Percentiles rank a stretch among this genome's conserved stretches.
These are phyloP conservation scores for Plantago lanceolata DNA, from an alignment of 305 asterid species.

Conservation along the genomic window DNA sequence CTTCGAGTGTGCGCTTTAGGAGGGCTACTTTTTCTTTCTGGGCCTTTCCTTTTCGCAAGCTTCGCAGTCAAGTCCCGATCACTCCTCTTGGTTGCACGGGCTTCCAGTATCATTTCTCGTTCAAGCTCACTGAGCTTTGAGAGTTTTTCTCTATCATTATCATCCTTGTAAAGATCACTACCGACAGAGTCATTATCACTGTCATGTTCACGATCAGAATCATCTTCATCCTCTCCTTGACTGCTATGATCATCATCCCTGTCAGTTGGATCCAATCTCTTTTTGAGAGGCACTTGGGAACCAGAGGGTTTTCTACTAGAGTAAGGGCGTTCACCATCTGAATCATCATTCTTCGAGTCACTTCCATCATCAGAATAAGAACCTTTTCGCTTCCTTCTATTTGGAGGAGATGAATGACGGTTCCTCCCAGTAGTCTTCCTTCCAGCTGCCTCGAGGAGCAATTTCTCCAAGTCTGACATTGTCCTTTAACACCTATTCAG, in stretches of 20 bases:
- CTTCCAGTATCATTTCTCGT: slow-evolving; percentile 78
- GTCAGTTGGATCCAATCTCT: slow-evolving; percentile 71
- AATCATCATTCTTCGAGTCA: slow-evolving; percentile 74
- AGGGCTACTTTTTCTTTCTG: slow-evolving; percentile 62
- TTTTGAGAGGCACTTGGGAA: slow-evolving; percentile 84
- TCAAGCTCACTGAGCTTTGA: slow-evolving; percentile 81
- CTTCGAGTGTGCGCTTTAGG: slow-evolving; percentile 63
- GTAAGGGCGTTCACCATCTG: slow-evolving; percentile 73
- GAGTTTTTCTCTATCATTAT: slow-evolving; percentile 80
- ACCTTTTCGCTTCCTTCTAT: slow-evolving; percentile 50
- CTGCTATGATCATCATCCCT: slow-evolving; percentile 70
- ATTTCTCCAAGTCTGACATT: slow-evolving; percentile 79
- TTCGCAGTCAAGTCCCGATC: slow-evolving; percentile 76
- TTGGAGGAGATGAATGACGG: slow-evolving; percentile 61
- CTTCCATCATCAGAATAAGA: slow-evolving; percentile 81
- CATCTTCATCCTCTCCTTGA: slow-evolving; percentile 61
- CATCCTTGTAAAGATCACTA: slow-evolving; percentile 90
- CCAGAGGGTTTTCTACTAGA: slow-evolving; percentile 66
- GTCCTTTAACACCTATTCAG: slow-evolving; percentile 23
- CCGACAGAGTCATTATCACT: slow-evolving; percentile 94
- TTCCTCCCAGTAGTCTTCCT: slow-evolving; percentile 63
- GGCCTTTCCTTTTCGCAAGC: slow-evolving; percentile 49
- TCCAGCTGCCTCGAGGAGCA: slow-evolving; percentile 93
- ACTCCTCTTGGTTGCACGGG: slow-evolving; percentile 83
- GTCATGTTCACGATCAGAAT: slow-evolving; percentile 50